A percentile compares a stretch with the other conserved stretches of the same genome.
phyloP scores from a whole-genome alignment of 2,329 filamentous ascomycete genomes.

The Laburnicola sp. region DNA sequence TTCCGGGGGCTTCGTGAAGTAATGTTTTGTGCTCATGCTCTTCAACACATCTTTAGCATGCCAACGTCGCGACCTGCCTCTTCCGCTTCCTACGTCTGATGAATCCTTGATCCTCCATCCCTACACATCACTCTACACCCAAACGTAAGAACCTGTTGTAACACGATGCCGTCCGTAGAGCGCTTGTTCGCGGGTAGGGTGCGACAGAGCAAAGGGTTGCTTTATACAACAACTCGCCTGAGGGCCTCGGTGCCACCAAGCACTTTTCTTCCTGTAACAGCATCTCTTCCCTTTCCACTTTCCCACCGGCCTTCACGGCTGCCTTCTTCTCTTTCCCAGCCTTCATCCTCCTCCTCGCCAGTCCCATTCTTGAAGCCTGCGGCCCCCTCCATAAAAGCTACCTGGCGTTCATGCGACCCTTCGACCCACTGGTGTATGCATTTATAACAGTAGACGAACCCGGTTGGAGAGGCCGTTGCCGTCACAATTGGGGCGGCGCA shows the following conservation, averaged over 20 bases:
- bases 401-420: conserved; percentile 78
- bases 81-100: too few species aligned
- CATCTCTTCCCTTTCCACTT: conserved; percentile 53
- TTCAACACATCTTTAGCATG: too few species aligned
- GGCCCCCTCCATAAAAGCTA: conserved; percentile 79
- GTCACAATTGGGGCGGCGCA: conserved; percentile 80
- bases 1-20: too few species aligned
- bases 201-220: not conserved
- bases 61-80: too few species aligned
- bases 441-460: conserved; percentile 92
- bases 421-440: conserved; percentile 96
- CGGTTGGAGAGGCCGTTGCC: conserved; percentile 89
- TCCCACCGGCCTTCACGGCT: conserved; percentile 49
- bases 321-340: conserved; percentile 47
- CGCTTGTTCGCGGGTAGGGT: too few species aligned
- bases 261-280: conserved; percentile 83
- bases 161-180: too few species aligned
- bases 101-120: too few species aligned
- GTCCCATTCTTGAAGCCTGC: conserved; percentile 61
- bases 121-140: too few species aligned
- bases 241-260: conserved; percentile 90
- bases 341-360: conserved; percentile 55
- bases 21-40: too few species aligned
- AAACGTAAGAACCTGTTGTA: too few species aligned
- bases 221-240: conserved; percentile 80